Evolutionary conservation across 306 rosid species (phyloP).

Genomic region (Glycine soja): DNA sequence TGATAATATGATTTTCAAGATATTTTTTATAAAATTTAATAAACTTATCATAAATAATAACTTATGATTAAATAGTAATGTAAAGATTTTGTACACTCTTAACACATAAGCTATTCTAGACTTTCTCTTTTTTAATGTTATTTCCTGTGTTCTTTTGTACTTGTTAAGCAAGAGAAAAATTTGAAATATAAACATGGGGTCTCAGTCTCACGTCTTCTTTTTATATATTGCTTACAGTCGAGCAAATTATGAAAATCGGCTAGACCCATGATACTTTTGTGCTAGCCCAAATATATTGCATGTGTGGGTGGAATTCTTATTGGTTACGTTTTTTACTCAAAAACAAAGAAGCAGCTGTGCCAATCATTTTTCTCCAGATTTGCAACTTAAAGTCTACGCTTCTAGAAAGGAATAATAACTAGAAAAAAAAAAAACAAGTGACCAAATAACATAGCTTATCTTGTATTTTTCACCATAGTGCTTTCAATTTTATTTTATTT

Average conservation of each 20-base stretch:
- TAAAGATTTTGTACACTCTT: too few species aligned
- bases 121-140: too few species aligned
- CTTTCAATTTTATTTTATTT: neutral
- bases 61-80: too few species aligned
- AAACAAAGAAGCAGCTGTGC: slow-evolving; percentile 29
- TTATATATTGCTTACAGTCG: slow-evolving; percentile 1
- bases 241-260: slow-evolving; percentile 26
- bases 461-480: slow-evolving; percentile 9
- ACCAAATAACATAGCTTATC: slow-evolving; percentile 16
- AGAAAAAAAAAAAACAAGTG: slow-evolving; percentile 2
- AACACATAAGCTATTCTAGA: too few species aligned
- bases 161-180: too few species aligned
- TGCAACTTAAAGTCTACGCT: slow-evolving; percentile 33
- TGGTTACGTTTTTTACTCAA: slow-evolving; percentile 23
- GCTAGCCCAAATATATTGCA: slow-evolving; percentile 24
- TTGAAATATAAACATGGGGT: too few species aligned
- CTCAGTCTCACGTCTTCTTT: neutral
- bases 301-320: slow-evolving; percentile 31
- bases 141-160: too few species aligned
- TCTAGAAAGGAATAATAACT: slow-evolving; percentile 46
- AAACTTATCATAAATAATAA: too few species aligned
- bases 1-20: too few species aligned
- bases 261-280: neutral
- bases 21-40: too few species aligned
- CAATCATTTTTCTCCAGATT: slow-evolving; percentile 28